Evolutionary conservation across 495 filamentous ascomycete genomes (phyloP), one percentile per base, ranked within the genome.

Genomic region (Tricharina praecox): DNA sequence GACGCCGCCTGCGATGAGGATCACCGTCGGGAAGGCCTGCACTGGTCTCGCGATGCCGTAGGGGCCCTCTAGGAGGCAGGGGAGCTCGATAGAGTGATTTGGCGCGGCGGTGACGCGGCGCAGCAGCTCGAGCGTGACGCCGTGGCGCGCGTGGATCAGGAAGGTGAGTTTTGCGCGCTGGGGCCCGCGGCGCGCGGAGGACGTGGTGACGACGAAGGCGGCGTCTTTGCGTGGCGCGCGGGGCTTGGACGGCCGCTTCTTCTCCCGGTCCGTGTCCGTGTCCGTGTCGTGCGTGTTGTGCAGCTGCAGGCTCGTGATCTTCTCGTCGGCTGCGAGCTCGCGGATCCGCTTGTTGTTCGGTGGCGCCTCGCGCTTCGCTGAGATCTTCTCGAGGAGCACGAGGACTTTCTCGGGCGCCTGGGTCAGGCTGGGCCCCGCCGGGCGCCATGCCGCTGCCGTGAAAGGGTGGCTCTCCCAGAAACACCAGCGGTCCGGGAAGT

Each of bases 391-490:
- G 7, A 46, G n/a, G 16, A 28, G 26, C 11, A 46, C 25, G 8
- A 46, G 7, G 13, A 46, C 26, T 21, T 46, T 46, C 18, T 33
- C 15, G 8, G 43, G 43, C 7, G 43, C 30, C 13, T 34, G 23
- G 4, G 55, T 48, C 13, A 51, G 28, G 10, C 40, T 38, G 1
- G 55, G 50, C 2, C 32, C 55, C 4, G 48, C 43, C 7, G 56
- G 45, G 39, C 58, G 59, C 68, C 67, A 70, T 16, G 59, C 53
- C 2, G 70, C 72, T 4, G 77, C 55, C 0, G 75, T 77, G 49
- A 78, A 78, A 0, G 74, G 75, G 48, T 78, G 75, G 43, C 65
- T 75, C 49, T 77, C 70, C 71, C 74, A 77, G 20, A 68, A 68
- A 10, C 60, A 64, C 9, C 67, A 56, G 3, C 65, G 61, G 0